These are phyloP conservation scores for Artemisia argyi DNA, from an alignment of 129 eudicot genomes.

Conservation along the genomic window DNA sequence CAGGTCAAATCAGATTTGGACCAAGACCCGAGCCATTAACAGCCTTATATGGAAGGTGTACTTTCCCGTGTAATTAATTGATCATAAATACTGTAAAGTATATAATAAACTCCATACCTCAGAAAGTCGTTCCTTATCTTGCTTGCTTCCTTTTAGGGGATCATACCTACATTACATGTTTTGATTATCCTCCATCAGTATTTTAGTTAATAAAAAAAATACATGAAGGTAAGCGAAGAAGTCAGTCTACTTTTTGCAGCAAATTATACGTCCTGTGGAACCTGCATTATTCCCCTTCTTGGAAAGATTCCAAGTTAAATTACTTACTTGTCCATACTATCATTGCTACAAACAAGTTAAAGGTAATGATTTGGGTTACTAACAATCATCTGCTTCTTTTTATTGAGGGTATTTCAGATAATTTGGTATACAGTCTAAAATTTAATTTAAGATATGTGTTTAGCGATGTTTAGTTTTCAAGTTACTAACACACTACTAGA, in stretches of 20 bases:
- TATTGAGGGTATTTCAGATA: background rate
- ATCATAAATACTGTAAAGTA: background rate
- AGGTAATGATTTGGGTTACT: background rate
- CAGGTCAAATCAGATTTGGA: too few species aligned
- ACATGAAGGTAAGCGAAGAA: background rate
- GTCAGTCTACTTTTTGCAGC: background rate
- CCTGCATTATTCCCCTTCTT: background rate
- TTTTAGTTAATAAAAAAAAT: background rate
- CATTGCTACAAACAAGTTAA: too few species aligned
- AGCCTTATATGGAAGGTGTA: background rate
- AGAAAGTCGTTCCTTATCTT: constrained; percentile 50
- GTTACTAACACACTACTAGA: background rate
- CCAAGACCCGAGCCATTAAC: too few species aligned
- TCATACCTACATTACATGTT: constrained; percentile 67
- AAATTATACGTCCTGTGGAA: background rate
- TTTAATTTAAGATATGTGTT: background rate
- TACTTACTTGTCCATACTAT: background rate
- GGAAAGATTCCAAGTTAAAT: background rate
- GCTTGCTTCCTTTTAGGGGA: constrained; percentile 28
- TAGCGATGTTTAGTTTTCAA: background rate
- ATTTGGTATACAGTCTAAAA: background rate
- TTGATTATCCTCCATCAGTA: background rate
- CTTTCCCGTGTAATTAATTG: background rate
- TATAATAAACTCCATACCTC: constrained; percentile 42
- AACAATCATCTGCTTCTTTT: background rate